phyloP scores from a whole-genome alignment of 805 yeast species.

The Cyberlindnera maritima region DNA sequence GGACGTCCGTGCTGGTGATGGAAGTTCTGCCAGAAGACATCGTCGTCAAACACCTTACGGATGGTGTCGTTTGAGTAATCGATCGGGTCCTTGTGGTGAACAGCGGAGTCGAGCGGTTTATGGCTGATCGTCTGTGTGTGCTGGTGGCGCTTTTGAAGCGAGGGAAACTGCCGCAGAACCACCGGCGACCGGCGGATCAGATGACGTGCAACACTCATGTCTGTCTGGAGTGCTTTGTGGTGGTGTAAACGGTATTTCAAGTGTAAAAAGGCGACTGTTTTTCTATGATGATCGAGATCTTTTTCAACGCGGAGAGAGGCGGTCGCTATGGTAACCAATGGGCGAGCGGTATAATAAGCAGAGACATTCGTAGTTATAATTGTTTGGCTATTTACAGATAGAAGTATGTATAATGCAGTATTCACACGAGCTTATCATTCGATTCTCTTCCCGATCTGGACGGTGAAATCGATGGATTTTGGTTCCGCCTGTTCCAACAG shows the following conservation, averaged over 20 bases:
- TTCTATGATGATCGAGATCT: too few relatives aligned
- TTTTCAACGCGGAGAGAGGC: too few relatives aligned
- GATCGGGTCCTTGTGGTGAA: conserved; percentile 4
- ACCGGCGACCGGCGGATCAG: not conserved
- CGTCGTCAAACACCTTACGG: conserved; percentile 59
- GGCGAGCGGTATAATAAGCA: too few relatives aligned
- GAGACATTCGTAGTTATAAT: too few relatives aligned
- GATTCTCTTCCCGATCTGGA: conserved; percentile 10
- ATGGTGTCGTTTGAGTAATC: conserved; percentile 29
- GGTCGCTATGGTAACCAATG: too few relatives aligned
- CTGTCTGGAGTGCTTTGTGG: not conserved
- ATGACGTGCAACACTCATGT: not conserved
- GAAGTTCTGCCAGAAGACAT: conserved; percentile 51
- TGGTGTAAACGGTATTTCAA: too few relatives aligned
- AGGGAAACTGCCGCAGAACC: not conserved
- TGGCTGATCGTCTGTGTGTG: not conserved
- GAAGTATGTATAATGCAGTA: too few relatives aligned
- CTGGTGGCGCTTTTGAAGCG: not conserved
- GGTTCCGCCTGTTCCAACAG: conserved; percentile 7
- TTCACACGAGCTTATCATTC: not conserved
- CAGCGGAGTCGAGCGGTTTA: not conserved
- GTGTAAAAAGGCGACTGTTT: too few relatives aligned
- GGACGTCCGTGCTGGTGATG: conserved; percentile 25
- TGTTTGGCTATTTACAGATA: not conserved
- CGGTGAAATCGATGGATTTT: conserved; percentile 11